These are phyloP conservation scores for Kockovaella imperatae DNA, from an alignment of 768 basidiomycete species.

Conservation along the genomic window DNA sequence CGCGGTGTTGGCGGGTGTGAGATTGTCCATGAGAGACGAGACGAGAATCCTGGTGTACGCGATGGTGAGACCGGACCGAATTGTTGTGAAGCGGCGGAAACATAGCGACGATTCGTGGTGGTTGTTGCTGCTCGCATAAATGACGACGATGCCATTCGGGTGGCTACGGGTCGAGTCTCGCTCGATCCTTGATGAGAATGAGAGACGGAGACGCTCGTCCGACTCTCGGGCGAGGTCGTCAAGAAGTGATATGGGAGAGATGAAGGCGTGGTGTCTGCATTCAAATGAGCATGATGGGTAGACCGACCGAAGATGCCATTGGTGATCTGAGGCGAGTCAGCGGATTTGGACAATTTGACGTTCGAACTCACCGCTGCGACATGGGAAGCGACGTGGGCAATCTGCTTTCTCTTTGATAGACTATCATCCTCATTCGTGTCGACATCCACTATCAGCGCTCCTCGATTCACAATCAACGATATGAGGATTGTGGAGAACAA, in stretches of 20 bases:
- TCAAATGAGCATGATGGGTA: not conserved
- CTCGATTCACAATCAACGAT: conserved; percentile 15
- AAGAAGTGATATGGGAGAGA: not conserved
- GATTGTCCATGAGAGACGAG: not conserved
- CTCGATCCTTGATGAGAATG: too few relatives aligned
- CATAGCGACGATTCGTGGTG: too few relatives aligned
- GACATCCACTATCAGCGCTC: conserved; percentile 26
- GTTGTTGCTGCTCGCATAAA: too few relatives aligned
- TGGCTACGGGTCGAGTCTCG: too few relatives aligned
- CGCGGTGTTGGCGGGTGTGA: not conserved
- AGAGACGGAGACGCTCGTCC: too few relatives aligned
- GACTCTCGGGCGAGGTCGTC: not conserved
- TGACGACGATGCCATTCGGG: too few relatives aligned
- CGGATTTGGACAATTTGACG: not conserved
- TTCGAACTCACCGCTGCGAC: conserved; percentile 3
- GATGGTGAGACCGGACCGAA: too few relatives aligned
- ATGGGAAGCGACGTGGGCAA: not conserved
- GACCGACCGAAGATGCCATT: conserved; percentile 7
- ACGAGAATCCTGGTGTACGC: not conserved
- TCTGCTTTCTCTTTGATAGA: not conserved
- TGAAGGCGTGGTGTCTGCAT: not conserved
- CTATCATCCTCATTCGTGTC: not conserved
- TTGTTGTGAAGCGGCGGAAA: too few relatives aligned
- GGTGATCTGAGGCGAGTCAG: conserved; percentile 5
- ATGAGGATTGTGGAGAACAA: conserved; percentile 22